These are phyloP conservation scores for Rachicladosporium sp. DNA, from an alignment of 2,329 filamentous ascomycete species.

Conservation along the genomic window DNA sequence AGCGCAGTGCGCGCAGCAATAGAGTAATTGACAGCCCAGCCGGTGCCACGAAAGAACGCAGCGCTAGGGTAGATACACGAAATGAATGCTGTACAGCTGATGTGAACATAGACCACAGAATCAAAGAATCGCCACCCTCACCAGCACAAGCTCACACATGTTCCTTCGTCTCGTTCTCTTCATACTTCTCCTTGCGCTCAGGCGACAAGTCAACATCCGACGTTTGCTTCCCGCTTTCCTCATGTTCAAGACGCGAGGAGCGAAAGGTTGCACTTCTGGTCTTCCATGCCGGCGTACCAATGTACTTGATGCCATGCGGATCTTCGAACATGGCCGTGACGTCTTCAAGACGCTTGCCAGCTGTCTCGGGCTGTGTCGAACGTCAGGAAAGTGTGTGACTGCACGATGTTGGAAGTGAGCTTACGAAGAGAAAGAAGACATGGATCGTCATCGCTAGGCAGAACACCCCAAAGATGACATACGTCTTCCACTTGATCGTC, in stretches of 20 bases:
- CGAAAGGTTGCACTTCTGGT: conserved; percentile 16
- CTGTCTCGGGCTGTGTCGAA: conserved; percentile 45
- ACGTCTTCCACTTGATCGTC: conserved; percentile 46
- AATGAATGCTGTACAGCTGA: too few relatives aligned
- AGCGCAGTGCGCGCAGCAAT: conserved; percentile 64
- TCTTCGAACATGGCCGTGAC: conserved; percentile 58
- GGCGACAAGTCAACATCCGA: conserved; percentile 8
- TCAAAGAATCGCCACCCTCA: too few relatives aligned
- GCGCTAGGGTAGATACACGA: too few relatives aligned
- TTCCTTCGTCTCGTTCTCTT: too few relatives aligned
- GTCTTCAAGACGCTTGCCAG: conserved; percentile 63
- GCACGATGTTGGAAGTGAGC: too few relatives aligned
- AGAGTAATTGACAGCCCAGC: too few relatives aligned
- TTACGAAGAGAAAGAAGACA: conserved; percentile 46
- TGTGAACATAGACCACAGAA: too few relatives aligned
- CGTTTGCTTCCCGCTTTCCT: conserved; percentile 13
- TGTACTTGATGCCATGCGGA: conserved; percentile 26
- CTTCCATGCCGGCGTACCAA: conserved; percentile 48
- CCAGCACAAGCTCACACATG: too few relatives aligned
- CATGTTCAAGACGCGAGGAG: conserved; percentile 12
- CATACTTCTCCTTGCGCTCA: conserved; percentile 6
- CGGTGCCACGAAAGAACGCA: too few relatives aligned
- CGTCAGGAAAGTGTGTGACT: too few relatives aligned
- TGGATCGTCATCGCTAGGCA: conserved; percentile 57
- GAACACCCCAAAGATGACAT: conserved; percentile 66